These are phyloP conservation scores for Plasmodium knowlesi DNA, from an alignment of 169 alveolate species.

Conservation along the genomic window DNA sequence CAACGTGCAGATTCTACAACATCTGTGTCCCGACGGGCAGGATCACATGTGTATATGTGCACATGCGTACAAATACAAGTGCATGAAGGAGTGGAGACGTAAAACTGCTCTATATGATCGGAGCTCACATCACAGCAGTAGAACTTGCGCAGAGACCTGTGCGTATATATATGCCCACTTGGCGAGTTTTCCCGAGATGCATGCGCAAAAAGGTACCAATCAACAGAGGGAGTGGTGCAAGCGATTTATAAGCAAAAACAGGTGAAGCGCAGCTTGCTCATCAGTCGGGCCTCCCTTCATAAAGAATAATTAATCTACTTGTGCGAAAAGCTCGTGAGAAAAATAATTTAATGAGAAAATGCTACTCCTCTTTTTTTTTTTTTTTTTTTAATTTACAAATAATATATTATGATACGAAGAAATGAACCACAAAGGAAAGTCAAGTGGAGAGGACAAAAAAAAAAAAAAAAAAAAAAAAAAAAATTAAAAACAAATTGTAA, in stretches of 20 bases:
- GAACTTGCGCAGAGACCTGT: neutral
- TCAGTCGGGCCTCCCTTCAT: neutral
- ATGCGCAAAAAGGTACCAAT: neutral
- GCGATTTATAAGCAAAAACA: neutral
- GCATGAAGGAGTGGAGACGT: neutral
- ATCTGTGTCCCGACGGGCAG: neutral
- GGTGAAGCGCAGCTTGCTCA: neutral
- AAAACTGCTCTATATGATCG: neutral
- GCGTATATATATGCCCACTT: neutral
- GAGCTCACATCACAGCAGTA: neutral
- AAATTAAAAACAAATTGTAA: neutral
- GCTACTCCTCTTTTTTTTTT: neutral
- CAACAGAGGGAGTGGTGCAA: neutral
- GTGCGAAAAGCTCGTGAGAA: neutral
- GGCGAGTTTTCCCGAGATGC: neutral
- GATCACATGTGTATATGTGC: neutral
- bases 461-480: neutral
- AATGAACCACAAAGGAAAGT: neutral
- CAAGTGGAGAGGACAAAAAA: neutral
- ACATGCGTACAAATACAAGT: neutral
- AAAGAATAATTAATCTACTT: neutral
- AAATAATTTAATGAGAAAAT: neutral
- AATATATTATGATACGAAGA: neutral
- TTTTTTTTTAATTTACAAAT: neutral
- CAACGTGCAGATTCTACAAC: neutral